A percentile compares a stretch with the other conserved stretches of the same genome.
phyloP scores from a whole-genome alignment of 2,329 filamentous ascomycete genomes.

The Diplodia sapinea region DNA sequence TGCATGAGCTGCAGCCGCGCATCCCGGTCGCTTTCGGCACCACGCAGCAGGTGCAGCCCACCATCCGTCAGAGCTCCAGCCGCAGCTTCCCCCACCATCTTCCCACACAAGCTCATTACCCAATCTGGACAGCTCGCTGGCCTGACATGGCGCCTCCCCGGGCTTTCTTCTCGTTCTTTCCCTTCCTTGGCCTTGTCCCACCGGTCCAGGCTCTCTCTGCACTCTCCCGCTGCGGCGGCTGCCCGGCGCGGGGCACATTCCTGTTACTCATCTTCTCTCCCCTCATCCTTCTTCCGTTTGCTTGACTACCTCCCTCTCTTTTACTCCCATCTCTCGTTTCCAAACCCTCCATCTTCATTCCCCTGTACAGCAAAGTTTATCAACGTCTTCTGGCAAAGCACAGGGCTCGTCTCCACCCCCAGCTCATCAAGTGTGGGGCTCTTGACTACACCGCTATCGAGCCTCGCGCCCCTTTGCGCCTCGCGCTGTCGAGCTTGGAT shows the following conservation, averaged over 20 bases:
- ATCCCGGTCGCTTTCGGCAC: conserved; percentile 10
- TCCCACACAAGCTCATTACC: conserved; percentile 21
- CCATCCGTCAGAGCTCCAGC: not conserved
- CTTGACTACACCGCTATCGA: conserved; percentile 1
- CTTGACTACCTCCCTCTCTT: not conserved
- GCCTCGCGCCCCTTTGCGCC: not conserved
- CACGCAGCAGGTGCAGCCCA: not conserved
- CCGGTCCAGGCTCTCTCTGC: not conserved
- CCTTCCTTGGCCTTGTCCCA: conserved; percentile 11
- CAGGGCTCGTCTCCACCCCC: conserved; percentile 3
- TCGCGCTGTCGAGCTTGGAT: not conserved
- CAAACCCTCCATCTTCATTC: not conserved
- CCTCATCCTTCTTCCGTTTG: conserved; percentile 26
- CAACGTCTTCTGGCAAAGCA: not conserved
- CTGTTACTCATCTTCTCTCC: conserved; percentile 16
- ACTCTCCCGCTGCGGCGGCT: not conserved
- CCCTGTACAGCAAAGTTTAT: not conserved
- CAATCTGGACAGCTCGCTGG: conserved; percentile 21
- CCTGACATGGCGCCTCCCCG: conserved; percentile 8
- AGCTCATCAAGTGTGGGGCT: conserved; percentile 9
- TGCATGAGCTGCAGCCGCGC: not conserved
- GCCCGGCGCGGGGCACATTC: conserved; percentile 8
- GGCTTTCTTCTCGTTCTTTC: not conserved
- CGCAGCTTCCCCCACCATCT: not conserved
- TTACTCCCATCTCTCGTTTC: not conserved